Percentiles rank a stretch among this genome's conserved stretches.
phyloP scores from a whole-genome alignment of 306 rosid genomes.

The Myrica gale region DNA sequence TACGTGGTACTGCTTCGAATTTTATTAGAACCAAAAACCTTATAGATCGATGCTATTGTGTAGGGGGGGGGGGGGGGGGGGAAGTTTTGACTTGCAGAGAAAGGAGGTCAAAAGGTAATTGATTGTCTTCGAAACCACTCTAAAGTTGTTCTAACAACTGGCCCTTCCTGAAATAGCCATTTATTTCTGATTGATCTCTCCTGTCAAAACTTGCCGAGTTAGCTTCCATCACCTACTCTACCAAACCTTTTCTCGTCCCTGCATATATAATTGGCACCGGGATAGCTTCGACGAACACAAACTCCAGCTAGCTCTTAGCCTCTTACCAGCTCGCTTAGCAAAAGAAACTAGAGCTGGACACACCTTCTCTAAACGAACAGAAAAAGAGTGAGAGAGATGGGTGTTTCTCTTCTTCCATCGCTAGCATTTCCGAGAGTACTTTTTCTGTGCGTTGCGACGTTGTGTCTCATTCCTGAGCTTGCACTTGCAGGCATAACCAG shows the following conservation, averaged over 20 bases:
- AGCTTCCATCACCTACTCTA: slow-evolving; percentile 26
- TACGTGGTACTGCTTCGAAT: background rate
- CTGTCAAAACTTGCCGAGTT: slow-evolving; percentile 16
- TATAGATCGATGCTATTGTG: background rate
- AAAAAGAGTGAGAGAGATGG: slow-evolving; percentile 34
- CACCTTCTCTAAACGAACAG: no score
- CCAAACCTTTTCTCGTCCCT: slow-evolving; percentile 22
- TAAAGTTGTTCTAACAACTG: slow-evolving; percentile 55
- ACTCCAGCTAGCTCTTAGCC: no score
- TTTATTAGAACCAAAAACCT: background rate
- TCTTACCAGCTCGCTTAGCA: background rate
- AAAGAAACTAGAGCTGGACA: background rate
- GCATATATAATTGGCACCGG: slow-evolving; percentile 26
- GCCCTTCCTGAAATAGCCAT: background rate
- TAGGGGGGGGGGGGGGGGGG: background rate
- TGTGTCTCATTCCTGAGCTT: slow-evolving; percentile 31
- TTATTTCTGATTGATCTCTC: slow-evolving; percentile 22
- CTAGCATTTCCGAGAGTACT: slow-evolving; percentile 16
- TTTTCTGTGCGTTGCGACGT: slow-evolving; percentile 23
- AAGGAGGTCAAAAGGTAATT: slow-evolving; percentile 44
- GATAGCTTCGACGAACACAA: slow-evolving; percentile 3
- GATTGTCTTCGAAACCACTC: slow-evolving; percentile 71
- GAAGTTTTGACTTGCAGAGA: slow-evolving; percentile 44
- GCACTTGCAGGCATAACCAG: slow-evolving; percentile 55
- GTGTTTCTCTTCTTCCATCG: slow-evolving; percentile 15